These are phyloP conservation scores for Oxyria digyna DNA, from an alignment of 148 eudicot species.

Conservation along the genomic window DNA sequence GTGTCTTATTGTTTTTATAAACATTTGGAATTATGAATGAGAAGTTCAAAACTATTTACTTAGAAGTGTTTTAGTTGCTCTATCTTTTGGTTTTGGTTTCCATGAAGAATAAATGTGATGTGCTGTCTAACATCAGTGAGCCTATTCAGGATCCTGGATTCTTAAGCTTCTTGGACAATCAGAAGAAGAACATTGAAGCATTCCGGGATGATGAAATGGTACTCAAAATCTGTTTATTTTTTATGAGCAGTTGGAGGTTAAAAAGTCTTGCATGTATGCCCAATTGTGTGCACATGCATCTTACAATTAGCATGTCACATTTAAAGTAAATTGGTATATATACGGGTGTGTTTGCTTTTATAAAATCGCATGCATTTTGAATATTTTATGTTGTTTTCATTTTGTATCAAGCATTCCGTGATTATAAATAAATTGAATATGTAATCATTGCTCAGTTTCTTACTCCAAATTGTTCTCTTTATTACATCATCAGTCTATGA, in stretches of 20 bases:
- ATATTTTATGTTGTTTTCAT: not conserved
- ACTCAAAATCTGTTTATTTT: slow-evolving; percentile 1
- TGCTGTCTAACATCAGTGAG: not conserved
- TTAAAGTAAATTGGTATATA: not conserved
- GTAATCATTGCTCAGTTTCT: not conserved
- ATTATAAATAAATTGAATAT: not conserved
- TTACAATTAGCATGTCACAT: not conserved
- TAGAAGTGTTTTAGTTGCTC: not conserved
- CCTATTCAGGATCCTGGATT: slow-evolving; percentile 53
- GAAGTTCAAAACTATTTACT: not conserved
- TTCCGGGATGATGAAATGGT: slow-evolving; percentile 44
- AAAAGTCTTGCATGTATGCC: not conserved
- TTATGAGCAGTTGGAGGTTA: not conserved
- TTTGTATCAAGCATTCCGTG: not conserved
- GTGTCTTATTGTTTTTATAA: not conserved
- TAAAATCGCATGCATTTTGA: not conserved
- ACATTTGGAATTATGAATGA: not conserved
- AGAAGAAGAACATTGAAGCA: slow-evolving; percentile 22
- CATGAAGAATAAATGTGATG: not conserved
- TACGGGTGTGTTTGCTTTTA: not conserved
- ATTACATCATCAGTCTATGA: not conserved
- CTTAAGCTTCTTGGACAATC: slow-evolving; percentile 35
- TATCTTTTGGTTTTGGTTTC: not conserved
- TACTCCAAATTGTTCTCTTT: not conserved
- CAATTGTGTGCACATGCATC: not conserved